Evolutionary conservation across 345 rosid genomes (phyloP), one percentile per base, ranked within the genome.

Genomic region (Rhodomyrtus tomentosa): DNA sequence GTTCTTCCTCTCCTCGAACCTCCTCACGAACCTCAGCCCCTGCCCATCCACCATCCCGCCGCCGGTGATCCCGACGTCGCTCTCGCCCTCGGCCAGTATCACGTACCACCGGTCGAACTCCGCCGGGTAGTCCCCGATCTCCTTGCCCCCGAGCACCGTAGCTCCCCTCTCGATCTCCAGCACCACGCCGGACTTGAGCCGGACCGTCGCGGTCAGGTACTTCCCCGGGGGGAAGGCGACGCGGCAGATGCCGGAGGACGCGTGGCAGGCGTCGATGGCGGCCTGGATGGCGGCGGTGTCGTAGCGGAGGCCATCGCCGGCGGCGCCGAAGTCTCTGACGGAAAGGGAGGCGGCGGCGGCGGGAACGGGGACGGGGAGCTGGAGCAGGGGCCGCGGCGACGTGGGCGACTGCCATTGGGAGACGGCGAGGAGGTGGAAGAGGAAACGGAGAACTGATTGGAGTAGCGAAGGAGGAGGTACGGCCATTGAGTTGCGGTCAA

Each of bases 41-140:
- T 97, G 98, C 11, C 99, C 99, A 68, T 97, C 98, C 68, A 94
- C 91, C 36, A 82, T 92, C 45, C 99, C 98, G 15, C 98, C 98
- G 22, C 99, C 99, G 2, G 95, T 93, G 29, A 95, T 94, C 86
- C 98, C 99, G 9, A 95, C 98, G 76, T 96, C 93, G 24, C 82
- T 91, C 21, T 93, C 96, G 80, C 90, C 91, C 89, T 95, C 95
- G 54, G 96, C 98, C 89, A 92, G 62, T 82, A 95, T 91, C 87
- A 95, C 98, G 86, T 93, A 96, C 98, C 98, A 96, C 50, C 90
- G 81, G 81, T 91, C 80, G 86, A 72, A 88, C 68, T 91, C 90
- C 84, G 36, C 87, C 62, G 97, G 98, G 85, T 94, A 92, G 87
- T 95, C 98, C 82, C 89, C 89, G 24, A 94, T 83, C 86, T 84